Evolutionary conservation across 1,139 yeast species (phyloP), one percentile per base, ranked within the genome.

Genomic region (Yamadazyma triangularis): DNA sequence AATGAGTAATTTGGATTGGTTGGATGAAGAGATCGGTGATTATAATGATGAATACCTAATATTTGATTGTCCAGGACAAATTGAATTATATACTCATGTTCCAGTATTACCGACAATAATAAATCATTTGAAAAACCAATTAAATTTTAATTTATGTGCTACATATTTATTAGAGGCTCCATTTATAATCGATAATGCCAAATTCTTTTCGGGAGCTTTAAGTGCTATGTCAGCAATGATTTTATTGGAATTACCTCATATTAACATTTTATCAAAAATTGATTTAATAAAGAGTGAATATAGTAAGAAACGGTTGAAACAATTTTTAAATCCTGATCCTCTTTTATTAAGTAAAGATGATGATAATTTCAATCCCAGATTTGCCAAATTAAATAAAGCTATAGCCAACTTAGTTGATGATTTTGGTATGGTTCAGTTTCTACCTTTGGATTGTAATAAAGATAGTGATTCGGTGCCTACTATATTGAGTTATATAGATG

Each of bases 181-280:
- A 2, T 93, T 91, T 57, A 84, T 91, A 29, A 70, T 91, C 37
- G 98, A 91, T 53, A 71, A 79, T 29, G 76, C 95, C 14, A 91
- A 93, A 58, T 93, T 88, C 58, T 93, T 91, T 53, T 83, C 95
- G 28, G 98, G 98, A 2, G 95, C 95, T 0, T 66, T 93, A 42
- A 79, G 91, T 52, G 99, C 99, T 23, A 93, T 93, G 98, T 81
- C 95, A 18, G 96, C 98, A 2, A 93, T 93, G 99, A 86, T 91
- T 27, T 64, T 91, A 36, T 67, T 91, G 32, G 99, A 91, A 53
- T 70, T 91, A 26, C 99, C 99, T 10, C 99, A 91, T 55, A 80
- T 91, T 39, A 91, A 91, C 53, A 77, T 91, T 24, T 64, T 89
- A 29, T 83, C 94, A 33, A 91, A 91, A 51, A 63, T 85, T 36